Evolutionary conservation across 495 filamentous ascomycete genomes (phyloP).

Genomic region (Entonaema liquescens): DNA sequence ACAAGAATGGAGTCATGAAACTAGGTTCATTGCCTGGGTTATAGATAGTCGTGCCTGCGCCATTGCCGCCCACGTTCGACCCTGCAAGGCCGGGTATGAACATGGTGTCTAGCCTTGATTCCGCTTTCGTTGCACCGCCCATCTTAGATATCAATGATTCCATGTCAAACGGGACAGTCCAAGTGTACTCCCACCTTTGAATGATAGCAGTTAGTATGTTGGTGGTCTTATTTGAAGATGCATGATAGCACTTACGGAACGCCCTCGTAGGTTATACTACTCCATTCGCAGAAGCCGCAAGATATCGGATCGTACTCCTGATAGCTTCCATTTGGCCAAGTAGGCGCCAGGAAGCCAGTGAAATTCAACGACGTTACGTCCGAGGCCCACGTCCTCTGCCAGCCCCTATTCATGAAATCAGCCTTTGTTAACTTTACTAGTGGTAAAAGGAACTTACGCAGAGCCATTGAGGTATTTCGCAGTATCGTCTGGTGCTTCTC

Average conservation of each 20-base stretch:
- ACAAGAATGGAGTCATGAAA: constrained; percentile 74
- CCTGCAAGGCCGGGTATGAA: constrained; percentile 59
- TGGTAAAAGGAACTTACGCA: constrained; percentile 30
- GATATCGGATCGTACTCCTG: constrained; percentile 63
- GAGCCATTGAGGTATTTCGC: constrained; percentile 69
- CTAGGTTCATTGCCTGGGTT: constrained; percentile 72
- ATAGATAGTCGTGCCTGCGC: constrained; percentile 54
- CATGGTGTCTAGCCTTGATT: constrained; percentile 66
- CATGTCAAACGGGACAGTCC: constrained; percentile 72
- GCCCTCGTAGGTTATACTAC: constrained; percentile 65
- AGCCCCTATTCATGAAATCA: constrained; percentile 51
- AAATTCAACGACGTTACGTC: constrained; percentile 62
- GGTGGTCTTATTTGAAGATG: background rate
- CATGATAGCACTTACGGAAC: constrained; percentile 47
- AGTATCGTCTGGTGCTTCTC: constrained; percentile 62
- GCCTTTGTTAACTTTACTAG: background rate
- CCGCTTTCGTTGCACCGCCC: constrained; percentile 66
- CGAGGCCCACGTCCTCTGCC: constrained; percentile 73
- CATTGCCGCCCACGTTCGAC: constrained; percentile 37
- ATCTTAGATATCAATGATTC: constrained; percentile 61
- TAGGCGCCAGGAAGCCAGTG: constrained; percentile 70
- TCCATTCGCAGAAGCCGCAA: constrained; percentile 73
- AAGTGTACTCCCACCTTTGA: constrained; percentile 68
- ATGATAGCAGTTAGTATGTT: background rate
- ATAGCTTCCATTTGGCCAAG: constrained; percentile 61